These are phyloP conservation scores for Nidula niveotomentosa DNA, from an alignment of 1,284 basidiomycete genomes.

Conservation along the genomic window DNA sequence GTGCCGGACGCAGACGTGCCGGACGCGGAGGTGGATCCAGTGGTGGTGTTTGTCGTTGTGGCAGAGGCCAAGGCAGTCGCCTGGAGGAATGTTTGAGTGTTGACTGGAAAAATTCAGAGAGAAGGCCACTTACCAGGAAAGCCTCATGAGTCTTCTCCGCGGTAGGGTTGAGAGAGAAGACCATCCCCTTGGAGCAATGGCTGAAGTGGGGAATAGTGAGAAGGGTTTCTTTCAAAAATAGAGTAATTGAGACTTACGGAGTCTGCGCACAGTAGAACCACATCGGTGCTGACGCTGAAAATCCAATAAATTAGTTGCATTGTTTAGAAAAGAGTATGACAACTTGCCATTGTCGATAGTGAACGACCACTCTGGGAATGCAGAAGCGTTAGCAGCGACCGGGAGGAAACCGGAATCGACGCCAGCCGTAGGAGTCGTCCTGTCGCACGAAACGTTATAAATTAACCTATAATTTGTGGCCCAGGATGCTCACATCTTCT, in stretches of 20 bases:
- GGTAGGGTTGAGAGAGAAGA: slow-evolving; percentile 47
- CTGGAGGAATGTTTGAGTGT: slow-evolving; percentile 18
- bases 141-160: slow-evolving; percentile 35
- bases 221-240: not conserved
- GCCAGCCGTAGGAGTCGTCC: slow-evolving; percentile 20
- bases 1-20: not conserved
- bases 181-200: slow-evolving; percentile 44
- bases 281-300: slow-evolving; percentile 22
- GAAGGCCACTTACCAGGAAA: slow-evolving; percentile 31
- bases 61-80: slow-evolving; percentile 30
- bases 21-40: not conserved
- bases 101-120: slow-evolving; percentile 12
- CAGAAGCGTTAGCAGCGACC: slow-evolving; percentile 23
- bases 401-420: slow-evolving; percentile 38
- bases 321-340: not conserved
- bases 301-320: not conserved
- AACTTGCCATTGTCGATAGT: slow-evolving; percentile 29
- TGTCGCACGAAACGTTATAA: not conserved
- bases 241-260: slow-evolving; percentile 16
- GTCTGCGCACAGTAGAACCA: slow-evolving; percentile 47
- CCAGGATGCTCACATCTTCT: slow-evolving; percentile 13
- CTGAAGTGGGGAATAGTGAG: slow-evolving; percentile 11
- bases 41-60: slow-evolving; percentile 8
- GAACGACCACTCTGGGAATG: slow-evolving; percentile 34
- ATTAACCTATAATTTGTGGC: not conserved